Base-by-base conservation (phyloP, 352 stramenopile species). In the Globisporangium canariense region DNA sequence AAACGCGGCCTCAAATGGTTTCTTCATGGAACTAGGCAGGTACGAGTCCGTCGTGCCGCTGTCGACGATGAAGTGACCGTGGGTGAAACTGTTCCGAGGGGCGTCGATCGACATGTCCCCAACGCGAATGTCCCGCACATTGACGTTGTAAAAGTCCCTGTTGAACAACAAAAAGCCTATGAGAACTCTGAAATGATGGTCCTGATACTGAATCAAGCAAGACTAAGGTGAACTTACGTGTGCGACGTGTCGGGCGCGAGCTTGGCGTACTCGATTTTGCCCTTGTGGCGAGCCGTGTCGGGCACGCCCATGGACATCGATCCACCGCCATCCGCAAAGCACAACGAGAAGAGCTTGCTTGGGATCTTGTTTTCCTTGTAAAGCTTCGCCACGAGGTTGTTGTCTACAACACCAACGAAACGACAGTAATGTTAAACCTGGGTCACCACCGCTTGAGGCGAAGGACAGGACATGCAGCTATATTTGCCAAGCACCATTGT, bases 1-100 rank as follows among this genome's bases (percentile, higher is more conserved):
- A 60, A 94, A 94, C 4, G 69, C 57, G 13, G 75, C 52, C 38
- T 79, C 62, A 67, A 95, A 94, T 47, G 83, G 65, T 4, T 62
- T 68, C 38, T 79, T 79, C 61, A 91, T 60, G 3, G 65, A 70
- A 36, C 62, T 77, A 4, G 85, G 82, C 14, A 96, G 65, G 69
- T 91, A 93, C 55, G 87, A 93, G 64, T 93, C 84, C 1, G 87
- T 94, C 11, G 87, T 94, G 51, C 87, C 87, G 62, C 87, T 96
- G 65, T 96, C 87, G 13, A 96, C 79, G 54, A 96, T 91, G 55
- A 84, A 92, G 54, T 88, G 78, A 0, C 83, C 83, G 38, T 70
- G 73, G 5, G 64, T 69, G 36, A 77, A 79, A 30, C 65, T 79
- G n/a, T 67, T 66, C 6, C 68, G 47, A 0, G 78, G 64, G 1